Percentiles rank a stretch among this genome's conserved stretches.
phyloP scores from a whole-genome alignment of 768 basidiomycete genomes.

The Mycena vulgaris region DNA sequence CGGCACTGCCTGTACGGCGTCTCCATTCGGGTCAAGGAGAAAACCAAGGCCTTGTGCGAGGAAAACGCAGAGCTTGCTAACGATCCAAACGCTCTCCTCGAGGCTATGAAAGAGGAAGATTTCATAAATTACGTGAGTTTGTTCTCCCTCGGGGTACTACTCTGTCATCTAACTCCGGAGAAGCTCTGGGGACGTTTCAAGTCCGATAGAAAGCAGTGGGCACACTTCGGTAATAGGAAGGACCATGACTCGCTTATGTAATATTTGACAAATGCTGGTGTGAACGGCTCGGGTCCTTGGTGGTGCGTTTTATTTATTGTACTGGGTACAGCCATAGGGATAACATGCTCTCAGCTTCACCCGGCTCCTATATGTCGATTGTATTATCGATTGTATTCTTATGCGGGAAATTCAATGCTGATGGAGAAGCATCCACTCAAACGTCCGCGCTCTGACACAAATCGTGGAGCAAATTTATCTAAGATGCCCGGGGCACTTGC shows the following conservation, averaged over 20 bases:
- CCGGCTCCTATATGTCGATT: background rate
- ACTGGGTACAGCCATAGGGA: too few relatives aligned
- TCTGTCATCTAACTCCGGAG: background rate
- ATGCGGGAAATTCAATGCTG: background rate
- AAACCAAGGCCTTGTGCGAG: constrained; percentile 29
- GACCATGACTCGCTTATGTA: constrained; percentile 9
- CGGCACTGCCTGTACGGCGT: constrained; percentile 34
- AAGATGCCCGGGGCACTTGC: background rate
- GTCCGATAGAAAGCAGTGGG: constrained; percentile 31
- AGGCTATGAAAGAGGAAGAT: constrained; percentile 33
- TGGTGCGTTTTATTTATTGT: background rate
- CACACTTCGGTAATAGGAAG: constrained; percentile 19
- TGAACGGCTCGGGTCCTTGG: background rate
- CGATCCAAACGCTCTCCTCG: constrained; percentile 27
- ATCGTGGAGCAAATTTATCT: background rate
- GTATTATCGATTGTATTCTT: background rate
- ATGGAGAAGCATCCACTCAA: constrained; percentile 1
- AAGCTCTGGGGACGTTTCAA: constrained; percentile 37
- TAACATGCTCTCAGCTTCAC: background rate
- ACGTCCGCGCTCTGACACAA: background rate
- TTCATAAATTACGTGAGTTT: constrained; percentile 24
- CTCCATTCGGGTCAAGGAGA: constrained; percentile 31
- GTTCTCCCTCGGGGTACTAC: background rate
- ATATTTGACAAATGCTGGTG: background rate
- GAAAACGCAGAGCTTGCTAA: constrained; percentile 29